Evolutionary conservation across 768 basidiomycete genomes (phyloP), one percentile per base, ranked within the genome.

Genomic region (Macrocybe gigantea): DNA sequence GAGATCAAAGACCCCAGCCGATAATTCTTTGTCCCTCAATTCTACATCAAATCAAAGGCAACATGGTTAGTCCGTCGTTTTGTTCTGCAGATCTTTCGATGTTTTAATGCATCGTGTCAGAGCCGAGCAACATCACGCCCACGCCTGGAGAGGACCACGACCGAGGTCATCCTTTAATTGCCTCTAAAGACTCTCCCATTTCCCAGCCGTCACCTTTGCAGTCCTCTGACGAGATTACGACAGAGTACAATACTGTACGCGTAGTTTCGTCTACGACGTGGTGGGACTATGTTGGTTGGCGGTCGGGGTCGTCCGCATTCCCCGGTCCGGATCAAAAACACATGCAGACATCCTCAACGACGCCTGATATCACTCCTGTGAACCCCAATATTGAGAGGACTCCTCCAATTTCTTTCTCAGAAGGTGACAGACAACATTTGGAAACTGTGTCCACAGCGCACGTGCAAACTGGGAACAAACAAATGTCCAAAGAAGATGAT

Each of bases 281-380:
- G 80, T 79, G 74, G 79, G 59, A 66, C 14, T 78, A 77, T 51
- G 50, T 81, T 5, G 69, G 72, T 7, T 74, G 74, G 74, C 53
- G 56, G 44, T 45, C 55, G 1, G 40, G 50, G 15, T 6, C 50
- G 6, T 14, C 34, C 2, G 33, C 46, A n/a, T 32, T 42, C 5
- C 12, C 41, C 10, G 42, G 32, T 3, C 12, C 41, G 5, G 15
- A 15, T n/a, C 11, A 29, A 12, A 46, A 35, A 42, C 5, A 15
- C 11, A 22, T 39, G 7, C 38, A 9, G 14, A 30, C 39, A 33
- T 44, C 33, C 22, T 32, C 12, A 10, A 7, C 7, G 10, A 33
- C 36, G n/a, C 45, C 45, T 14, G 22, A 13, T 14, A 9, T 30
- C 30, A 15, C 15, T 11, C 42, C 42, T 8, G 12, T 34, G 29